Evolutionary conservation across 805 yeast genomes (phyloP).

Genomic region (Pichia heedii): DNA sequence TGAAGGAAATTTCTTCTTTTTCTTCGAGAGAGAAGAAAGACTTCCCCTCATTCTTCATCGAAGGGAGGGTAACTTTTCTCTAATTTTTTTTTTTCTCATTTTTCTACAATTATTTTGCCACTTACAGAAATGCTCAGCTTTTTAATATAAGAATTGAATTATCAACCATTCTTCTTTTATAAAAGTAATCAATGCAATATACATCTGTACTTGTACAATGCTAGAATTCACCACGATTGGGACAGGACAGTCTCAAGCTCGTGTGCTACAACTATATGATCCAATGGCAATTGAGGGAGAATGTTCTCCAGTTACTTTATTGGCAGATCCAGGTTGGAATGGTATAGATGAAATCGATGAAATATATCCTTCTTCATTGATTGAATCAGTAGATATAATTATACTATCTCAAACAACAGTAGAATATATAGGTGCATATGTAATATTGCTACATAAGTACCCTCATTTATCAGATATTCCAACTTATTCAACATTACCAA

Average conservation of each 20-base stretch:
- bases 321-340: conserved; percentile 75
- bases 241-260: conserved; percentile 15
- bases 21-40: too few species aligned
- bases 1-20: too few species aligned
- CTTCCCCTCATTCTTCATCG: too few species aligned
- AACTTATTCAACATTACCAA: conserved; percentile 85
- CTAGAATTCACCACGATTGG: conserved; percentile 20
- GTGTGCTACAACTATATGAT: conserved; percentile 28
- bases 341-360: conserved; percentile 27
- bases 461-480: conserved; percentile 58
- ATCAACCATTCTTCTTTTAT: too few species aligned
- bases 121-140: too few species aligned
- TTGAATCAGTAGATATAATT: conserved; percentile 47
- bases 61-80: too few species aligned
- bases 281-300: neutral
- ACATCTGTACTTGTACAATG: conserved; percentile 8
- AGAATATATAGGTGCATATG: conserved; percentile 73
- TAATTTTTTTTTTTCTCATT: too few species aligned
- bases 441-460: conserved; percentile 50
- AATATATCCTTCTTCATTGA: conserved; percentile 1
- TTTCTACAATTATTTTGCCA: too few species aligned
- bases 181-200: too few species aligned
- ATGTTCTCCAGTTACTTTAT: conserved; percentile 30
- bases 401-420: conserved; percentile 82
- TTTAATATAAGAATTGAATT: too few species aligned